Evolutionary conservation across 768 basidiomycete genomes (phyloP).

Genomic region (Lanmaoa rubissima): DNA sequence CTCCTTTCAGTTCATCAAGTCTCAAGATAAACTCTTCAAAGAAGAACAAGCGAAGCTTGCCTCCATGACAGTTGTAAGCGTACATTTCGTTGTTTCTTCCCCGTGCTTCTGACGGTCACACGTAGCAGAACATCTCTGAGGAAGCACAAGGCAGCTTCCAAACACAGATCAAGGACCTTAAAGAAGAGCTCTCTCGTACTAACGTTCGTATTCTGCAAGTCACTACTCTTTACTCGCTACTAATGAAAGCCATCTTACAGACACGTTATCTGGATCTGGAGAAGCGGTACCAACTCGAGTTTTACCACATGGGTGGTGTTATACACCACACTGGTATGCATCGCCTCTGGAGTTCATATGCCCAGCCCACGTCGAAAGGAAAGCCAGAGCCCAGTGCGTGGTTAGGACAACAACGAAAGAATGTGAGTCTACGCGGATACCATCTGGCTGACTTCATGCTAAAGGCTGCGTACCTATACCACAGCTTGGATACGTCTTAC

Average conservation of each 20-base stretch:
- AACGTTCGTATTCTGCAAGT: conserved; percentile 39
- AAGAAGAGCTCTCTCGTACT: conserved; percentile 59
- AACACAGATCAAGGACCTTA: conserved; percentile 60
- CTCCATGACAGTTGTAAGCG: conserved; percentile 44
- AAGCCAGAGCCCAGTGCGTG: conserved; percentile 61
- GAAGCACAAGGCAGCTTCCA: conserved; percentile 70
- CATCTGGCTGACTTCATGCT: background rate
- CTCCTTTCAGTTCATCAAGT: conserved; percentile 77
- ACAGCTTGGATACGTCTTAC: conserved; percentile 32
- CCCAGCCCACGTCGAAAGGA: conserved; percentile 42
- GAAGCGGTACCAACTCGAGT: conserved; percentile 68
- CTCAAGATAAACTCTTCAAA: conserved; percentile 86
- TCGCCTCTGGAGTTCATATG: conserved; percentile 58
- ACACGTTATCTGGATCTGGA: conserved; percentile 52
- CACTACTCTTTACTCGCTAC: background rate
- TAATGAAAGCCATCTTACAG: conserved; percentile 31
- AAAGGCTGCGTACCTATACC: background rate
- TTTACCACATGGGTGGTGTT: conserved; percentile 75
- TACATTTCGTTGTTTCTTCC: background rate
- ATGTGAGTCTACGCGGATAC: conserved; percentile 21
- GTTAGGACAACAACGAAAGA: conserved; percentile 65
- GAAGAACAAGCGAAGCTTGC: conserved; percentile 68
- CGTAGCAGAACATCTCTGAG: conserved; percentile 53
- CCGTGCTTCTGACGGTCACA: conserved; percentile 4
- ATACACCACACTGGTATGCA: conserved; percentile 71